These are phyloP conservation scores for Solanum megistacrolobum DNA, from an alignment of 257 asterid species.

Conservation along the genomic window DNA sequence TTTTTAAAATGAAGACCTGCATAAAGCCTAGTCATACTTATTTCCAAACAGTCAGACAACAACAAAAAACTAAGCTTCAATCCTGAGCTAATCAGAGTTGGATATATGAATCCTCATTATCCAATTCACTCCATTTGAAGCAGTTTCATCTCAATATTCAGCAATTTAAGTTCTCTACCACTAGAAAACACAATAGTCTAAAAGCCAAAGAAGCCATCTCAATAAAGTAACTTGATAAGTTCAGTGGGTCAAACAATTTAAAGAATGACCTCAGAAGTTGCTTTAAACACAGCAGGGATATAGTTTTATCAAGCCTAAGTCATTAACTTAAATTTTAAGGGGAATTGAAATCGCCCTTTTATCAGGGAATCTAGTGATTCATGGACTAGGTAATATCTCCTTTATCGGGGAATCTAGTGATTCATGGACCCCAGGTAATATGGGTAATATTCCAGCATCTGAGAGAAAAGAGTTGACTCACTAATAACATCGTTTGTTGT, in stretches of 20 bases:
- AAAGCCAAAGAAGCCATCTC: neutral
- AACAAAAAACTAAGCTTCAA: neutral
- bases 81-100: neutral
- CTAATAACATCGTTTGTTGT: neutral
- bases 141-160: neutral
- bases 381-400: neutral
- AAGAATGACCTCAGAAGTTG: neutral
- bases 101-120: neutral
- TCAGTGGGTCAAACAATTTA: neutral
- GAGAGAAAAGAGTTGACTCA: neutral
- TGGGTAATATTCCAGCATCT: neutral
- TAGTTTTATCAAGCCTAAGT: neutral
- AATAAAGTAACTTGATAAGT: neutral
- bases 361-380: neutral
- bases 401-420: neutral
- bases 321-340: neutral
- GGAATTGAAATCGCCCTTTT: neutral
- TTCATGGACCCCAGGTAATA: neutral
- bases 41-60: neutral
- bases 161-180: neutral
- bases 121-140: neutral
- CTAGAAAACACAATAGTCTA: neutral
- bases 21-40: neutral
- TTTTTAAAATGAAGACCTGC: neutral
- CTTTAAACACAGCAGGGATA: neutral